A percentile compares a stretch with the other conserved stretches of the same genome.
These are phyloP conservation scores for Pyrenula massariospora DNA, from an alignment of 495 filamentous ascomycete species.

Conservation along the genomic window DNA sequence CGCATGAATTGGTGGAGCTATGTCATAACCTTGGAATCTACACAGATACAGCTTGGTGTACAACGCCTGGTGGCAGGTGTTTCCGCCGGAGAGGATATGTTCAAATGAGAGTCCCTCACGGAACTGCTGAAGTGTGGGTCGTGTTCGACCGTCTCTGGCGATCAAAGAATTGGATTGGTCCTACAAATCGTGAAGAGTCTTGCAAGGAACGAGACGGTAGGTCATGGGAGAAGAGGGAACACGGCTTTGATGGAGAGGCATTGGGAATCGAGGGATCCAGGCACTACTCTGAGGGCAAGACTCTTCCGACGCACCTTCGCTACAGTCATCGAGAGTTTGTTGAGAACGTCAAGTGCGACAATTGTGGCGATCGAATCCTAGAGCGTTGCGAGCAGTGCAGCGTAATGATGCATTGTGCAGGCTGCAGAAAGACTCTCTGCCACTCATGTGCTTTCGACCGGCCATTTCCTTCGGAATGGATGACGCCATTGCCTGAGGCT, in stretches of 20 bases:
- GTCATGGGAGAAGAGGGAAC: constrained; percentile 47
- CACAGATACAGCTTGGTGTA: constrained; percentile 56
- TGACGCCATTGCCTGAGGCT: constrained; percentile 12
- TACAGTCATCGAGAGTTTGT: constrained; percentile 42
- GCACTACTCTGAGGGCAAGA: constrained; percentile 40
- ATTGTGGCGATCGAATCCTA: constrained; percentile 36
- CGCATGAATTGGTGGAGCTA: constrained; percentile 50
- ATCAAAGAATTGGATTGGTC: constrained; percentile 47
- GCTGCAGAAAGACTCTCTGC: constrained; percentile 50
- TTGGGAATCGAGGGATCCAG: constrained; percentile 32
- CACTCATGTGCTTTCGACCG: constrained; percentile 49
- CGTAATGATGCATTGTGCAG: constrained; percentile 51
- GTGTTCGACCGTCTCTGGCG: constrained; percentile 52
- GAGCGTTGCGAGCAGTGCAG: constrained; percentile 54
- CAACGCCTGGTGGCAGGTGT: constrained; percentile 46
- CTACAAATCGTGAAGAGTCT: constrained; percentile 12
- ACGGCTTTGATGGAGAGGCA: constrained; percentile 42
- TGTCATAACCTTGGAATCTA: constrained; percentile 49
- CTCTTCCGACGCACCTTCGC: constrained; percentile 40
- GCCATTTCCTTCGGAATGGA: constrained; percentile 28
- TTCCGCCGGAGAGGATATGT: constrained; percentile 47
- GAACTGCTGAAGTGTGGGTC: constrained; percentile 48
- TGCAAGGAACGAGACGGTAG: constrained; percentile 28
- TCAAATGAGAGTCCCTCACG: constrained; percentile 36
- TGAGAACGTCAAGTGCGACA: constrained; percentile 40